A percentile compares a stretch with the other conserved stretches of the same genome.
These are phyloP conservation scores for Diplodia seriata DNA, from an alignment of 2,329 filamentous ascomycete genomes.

Conservation along the genomic window DNA sequence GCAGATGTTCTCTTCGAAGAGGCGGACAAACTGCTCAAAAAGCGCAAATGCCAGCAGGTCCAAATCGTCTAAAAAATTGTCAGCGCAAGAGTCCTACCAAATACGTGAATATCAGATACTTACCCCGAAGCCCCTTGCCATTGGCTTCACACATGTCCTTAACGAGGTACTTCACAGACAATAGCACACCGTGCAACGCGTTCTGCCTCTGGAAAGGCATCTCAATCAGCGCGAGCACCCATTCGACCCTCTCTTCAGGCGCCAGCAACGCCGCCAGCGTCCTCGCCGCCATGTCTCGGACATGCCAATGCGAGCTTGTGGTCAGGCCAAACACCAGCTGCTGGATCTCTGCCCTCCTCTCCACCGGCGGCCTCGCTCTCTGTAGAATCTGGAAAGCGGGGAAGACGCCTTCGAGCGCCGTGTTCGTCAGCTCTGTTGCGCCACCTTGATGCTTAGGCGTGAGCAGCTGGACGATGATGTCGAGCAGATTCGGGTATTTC, in stretches of 20 bases:
- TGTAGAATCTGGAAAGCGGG: slow-evolving; percentile 83
- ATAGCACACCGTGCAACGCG: slow-evolving; percentile 42
- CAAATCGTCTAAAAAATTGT: slow-evolving; percentile 33
- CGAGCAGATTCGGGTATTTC: slow-evolving; percentile 70
- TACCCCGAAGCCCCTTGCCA: neutral
- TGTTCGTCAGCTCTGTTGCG: slow-evolving; percentile 42
- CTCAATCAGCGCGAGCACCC: slow-evolving; percentile 38
- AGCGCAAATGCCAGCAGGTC: slow-evolving; percentile 38
- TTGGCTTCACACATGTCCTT: slow-evolving; percentile 33
- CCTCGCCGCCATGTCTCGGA: slow-evolving; percentile 79
- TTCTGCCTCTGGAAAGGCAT: slow-evolving; percentile 37
- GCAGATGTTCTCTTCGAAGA: slow-evolving; percentile 40
- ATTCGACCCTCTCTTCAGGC: slow-evolving; percentile 38
- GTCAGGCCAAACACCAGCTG: slow-evolving; percentile 67
- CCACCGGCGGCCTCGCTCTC: slow-evolving; percentile 70
- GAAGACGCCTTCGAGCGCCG: slow-evolving; percentile 70
- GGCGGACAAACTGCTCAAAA: slow-evolving; percentile 32
- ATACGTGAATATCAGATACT: neutral
- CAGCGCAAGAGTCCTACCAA: neutral
- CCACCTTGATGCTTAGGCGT: slow-evolving; percentile 35
- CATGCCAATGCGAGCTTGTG: slow-evolving; percentile 76
- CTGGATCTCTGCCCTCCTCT: slow-evolving; percentile 63
- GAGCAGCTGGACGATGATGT: slow-evolving; percentile 69
- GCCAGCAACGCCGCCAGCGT: slow-evolving; percentile 60
- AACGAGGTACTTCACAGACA: slow-evolving; percentile 44